Conservation (phyloP, 2,329 filamentous ascomycete genomes). For the Corinectria fuckeliana region DNA sequence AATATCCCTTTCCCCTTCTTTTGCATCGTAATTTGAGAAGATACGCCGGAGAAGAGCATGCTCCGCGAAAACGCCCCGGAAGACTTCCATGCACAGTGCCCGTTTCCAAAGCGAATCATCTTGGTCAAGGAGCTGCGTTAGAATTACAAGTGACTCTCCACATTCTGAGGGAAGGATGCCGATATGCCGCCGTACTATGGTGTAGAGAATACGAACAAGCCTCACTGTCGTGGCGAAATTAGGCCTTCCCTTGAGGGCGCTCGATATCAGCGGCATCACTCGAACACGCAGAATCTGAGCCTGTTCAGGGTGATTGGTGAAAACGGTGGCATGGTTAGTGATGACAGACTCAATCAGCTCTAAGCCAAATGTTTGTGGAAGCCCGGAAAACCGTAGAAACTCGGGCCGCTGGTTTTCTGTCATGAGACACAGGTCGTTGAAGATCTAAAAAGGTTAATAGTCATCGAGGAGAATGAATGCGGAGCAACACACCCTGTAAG, state of each 20-base stretch:
- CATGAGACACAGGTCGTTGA: constrained; percentile 88
- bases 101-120: constrained; percentile 87
- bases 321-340: constrained; percentile 82
- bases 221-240: constrained; percentile 84
- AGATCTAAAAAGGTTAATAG: constrained; percentile 60
- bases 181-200: constrained; percentile 80
- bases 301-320: constrained; percentile 80
- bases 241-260: constrained; percentile 76
- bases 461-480: too few species aligned
- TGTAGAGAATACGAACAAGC: constrained; percentile 81
- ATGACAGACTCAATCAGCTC: constrained; percentile 93
- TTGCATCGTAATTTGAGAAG: constrained; percentile 79
- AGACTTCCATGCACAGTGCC: constrained; percentile 88
- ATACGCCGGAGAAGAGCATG: constrained; percentile 79
- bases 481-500: constrained; percentile 66
- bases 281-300: constrained; percentile 76
- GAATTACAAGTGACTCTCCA: constrained; percentile 78
- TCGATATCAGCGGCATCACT: constrained; percentile 84
- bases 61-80: constrained; percentile 84
- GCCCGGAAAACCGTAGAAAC: constrained; percentile 78
- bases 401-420: constrained; percentile 84
- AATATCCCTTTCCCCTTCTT: constrained; percentile 74
- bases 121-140: constrained; percentile 88
- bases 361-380: constrained; percentile 83
- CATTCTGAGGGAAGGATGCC: constrained; percentile 78